Conservation (phyloP, 495 filamentous ascomycete species). For the Venustampulla echinocandica region DNA sequence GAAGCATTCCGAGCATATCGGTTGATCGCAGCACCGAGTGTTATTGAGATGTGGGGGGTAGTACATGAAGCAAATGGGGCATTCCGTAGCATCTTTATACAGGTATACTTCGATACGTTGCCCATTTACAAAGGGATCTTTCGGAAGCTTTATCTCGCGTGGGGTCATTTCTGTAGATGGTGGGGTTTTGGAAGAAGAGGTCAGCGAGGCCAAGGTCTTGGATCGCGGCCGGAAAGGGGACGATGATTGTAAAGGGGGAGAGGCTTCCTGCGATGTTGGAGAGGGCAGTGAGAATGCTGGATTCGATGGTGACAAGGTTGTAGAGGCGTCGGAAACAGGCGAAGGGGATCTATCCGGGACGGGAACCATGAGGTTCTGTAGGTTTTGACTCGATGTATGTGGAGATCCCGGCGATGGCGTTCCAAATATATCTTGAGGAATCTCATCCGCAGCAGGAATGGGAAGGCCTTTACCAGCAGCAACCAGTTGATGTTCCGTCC, state of each 20-base stretch:
- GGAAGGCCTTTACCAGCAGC: slow-evolving; percentile 80
- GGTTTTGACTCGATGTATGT: slow-evolving; percentile 15
- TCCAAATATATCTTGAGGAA: slow-evolving; percentile 55
- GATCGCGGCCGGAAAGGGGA: slow-evolving; percentile 25
- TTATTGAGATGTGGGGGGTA: slow-evolving; percentile 96
- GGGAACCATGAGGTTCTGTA: slow-evolving; percentile 23
- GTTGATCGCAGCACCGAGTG: slow-evolving; percentile 90
- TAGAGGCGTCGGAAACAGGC: slow-evolving; percentile 18
- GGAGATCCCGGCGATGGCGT: slow-evolving; percentile 30
- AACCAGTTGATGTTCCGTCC: slow-evolving; percentile 90
- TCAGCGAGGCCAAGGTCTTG: slow-evolving; percentile 80
- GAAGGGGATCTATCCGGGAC: slow-evolving; percentile 19
- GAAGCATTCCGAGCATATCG: slow-evolving; percentile 98
- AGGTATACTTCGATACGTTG: slow-evolving; percentile 84
- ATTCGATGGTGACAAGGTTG: slow-evolving; percentile 18
- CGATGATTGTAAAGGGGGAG: slow-evolving; percentile 6
- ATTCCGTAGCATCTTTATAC: slow-evolving; percentile 85
- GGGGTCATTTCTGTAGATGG: slow-evolving; percentile 62
- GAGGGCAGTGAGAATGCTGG: slow-evolving; percentile 18
- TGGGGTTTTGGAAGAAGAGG: slow-evolving; percentile 55
- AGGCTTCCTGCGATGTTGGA: slow-evolving; percentile 2
- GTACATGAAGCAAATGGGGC: slow-evolving; percentile 92
- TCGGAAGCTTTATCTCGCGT: slow-evolving; percentile 69
- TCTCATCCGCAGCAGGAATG: slow-evolving; percentile 75
- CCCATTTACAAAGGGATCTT: slow-evolving; percentile 84